Conservation (phyloP, 1,284 basidiomycete genomes). For the Ganoderma leucocontextum region DNA sequence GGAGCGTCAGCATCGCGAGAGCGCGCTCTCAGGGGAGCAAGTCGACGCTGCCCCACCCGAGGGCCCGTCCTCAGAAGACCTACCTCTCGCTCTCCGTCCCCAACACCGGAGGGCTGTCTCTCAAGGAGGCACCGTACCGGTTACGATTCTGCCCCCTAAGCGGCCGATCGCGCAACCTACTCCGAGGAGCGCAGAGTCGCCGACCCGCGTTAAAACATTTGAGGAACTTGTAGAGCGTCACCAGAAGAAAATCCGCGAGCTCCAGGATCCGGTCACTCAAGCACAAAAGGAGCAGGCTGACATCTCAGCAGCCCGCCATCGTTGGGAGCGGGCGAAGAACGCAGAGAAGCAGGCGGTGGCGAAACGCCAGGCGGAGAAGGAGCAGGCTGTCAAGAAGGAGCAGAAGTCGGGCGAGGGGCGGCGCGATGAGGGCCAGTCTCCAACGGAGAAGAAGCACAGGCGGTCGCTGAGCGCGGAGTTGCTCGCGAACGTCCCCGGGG, state of each 20-base stretch:
- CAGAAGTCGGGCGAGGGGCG: slow-evolving; percentile 52
- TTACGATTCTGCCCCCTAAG: slow-evolving; percentile 74
- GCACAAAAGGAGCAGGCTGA: slow-evolving; percentile 77
- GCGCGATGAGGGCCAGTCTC: slow-evolving; percentile 21
- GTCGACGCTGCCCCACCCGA: slow-evolving; percentile 12
- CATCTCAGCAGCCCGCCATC: slow-evolving; percentile 69
- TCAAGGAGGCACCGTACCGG: slow-evolving; percentile 55
- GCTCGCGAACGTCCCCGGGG: slow-evolving; percentile 53
- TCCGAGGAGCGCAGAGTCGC: slow-evolving; percentile 44
- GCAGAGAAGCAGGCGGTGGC: slow-evolving; percentile 74
- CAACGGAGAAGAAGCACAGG: slow-evolving; percentile 49
- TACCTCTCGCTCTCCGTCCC: slow-evolving; percentile 39
- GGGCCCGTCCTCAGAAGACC: slow-evolving; percentile 35
- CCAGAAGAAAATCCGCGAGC: slow-evolving; percentile 76
- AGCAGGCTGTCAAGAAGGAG: slow-evolving; percentile 53
- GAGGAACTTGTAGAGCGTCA: slow-evolving; percentile 86
- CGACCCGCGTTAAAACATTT: slow-evolving; percentile 70
- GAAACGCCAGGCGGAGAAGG: slow-evolving; percentile 74
- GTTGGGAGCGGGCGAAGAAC: slow-evolving; percentile 79
- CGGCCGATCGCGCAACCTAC: slow-evolving; percentile 46
- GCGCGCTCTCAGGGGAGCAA: slow-evolving; percentile 48
- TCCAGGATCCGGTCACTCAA: slow-evolving; percentile 78
- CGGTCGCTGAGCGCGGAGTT: slow-evolving; percentile 66
- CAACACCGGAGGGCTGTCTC: slow-evolving; percentile 46
- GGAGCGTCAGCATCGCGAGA: slow-evolving; percentile 73